Base-by-base conservation (phyloP, 805 yeast species). In the Geotrichum ghanense region DNA sequence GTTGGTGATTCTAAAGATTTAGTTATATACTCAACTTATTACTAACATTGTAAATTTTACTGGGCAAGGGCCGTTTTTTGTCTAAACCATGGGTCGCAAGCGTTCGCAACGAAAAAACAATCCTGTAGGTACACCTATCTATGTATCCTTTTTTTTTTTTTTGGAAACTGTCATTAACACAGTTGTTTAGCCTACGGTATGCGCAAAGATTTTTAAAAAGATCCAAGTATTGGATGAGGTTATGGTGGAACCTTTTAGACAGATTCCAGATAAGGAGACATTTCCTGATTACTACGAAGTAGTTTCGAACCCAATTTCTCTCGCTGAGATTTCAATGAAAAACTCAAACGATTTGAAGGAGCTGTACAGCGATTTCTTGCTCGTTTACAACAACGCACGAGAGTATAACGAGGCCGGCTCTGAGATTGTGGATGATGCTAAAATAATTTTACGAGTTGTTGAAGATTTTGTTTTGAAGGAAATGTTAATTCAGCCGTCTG, bases 211-310 rank as follows among this genome's bases (percentile, higher is more conserved):
- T 5, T 12, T 31, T 6, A 31, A 31, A 19, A 31, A 31, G 17
- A 31, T 31, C 14, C 7, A 31, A n/a, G 37, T n/a, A n/a, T n/a
- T 31, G 17, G 37, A 31, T 12, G 37, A 31, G 17, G 19, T 31
- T 10, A 56, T 69, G 45, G 49, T 65, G 34, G 64, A 72, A 52
- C 75, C 77, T 61, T 87, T 88, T 63, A 61, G 79, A 51, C 79
- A 76, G 53, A 69, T 87, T 34, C 96, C 95, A 5, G 73, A 83
- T 22, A 76, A 79, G 53, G 79, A 81, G 58, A 64, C 75, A 42
- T 86, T 83, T 57, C 88, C 95, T 0, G 94, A 86, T 59, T 88
- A 87, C 61, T 85, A 81, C 59, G 73, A 75, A 48, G 67, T 78
- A 46, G 78, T 85, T 41, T 64, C 68, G 45, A 65, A 65, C 20